Conservation (phyloP, 148 eudicot species). For the Camellia granthamiana region DNA sequence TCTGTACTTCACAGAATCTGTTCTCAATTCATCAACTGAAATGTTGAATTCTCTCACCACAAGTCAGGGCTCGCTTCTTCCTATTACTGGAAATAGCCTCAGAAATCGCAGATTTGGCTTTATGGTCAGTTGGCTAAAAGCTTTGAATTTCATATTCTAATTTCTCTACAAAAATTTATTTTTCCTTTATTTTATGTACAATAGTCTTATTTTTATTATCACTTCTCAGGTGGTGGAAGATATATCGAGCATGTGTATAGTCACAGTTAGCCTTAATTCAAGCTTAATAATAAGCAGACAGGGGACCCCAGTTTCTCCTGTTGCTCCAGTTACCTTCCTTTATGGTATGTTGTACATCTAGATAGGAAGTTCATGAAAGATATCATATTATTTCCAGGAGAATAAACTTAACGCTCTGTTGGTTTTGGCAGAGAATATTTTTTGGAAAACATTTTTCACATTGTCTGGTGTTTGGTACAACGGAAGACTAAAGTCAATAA, state of each 20-base stretch:
- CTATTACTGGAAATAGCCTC: constrained; percentile 53
- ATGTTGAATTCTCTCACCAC: constrained; percentile 48
- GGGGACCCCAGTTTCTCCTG: constrained; percentile 73
- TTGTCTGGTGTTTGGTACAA: too few species aligned
- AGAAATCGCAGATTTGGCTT: constrained; percentile 75
- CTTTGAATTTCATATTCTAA: background rate
- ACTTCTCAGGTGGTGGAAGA: constrained; percentile 56
- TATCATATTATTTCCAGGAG: background rate
- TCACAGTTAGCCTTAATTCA: constrained; percentile 61
- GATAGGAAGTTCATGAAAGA: background rate
- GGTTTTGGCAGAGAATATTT: too few species aligned
- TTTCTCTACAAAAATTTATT: background rate
- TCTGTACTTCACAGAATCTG: constrained; percentile 78
- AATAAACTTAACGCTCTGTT: background rate
- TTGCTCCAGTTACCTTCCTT: constrained; percentile 76
- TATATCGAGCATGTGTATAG: constrained; percentile 46
- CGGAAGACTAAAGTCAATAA: too few species aligned
- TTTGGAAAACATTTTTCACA: too few species aligned
- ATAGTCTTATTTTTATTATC: background rate
- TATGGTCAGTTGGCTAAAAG: constrained; percentile 41
- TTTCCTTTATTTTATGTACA: background rate
- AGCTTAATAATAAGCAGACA: constrained; percentile 60
- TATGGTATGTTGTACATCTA: constrained; percentile 49
- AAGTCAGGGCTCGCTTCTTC: constrained; percentile 64
- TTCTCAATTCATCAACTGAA: constrained; percentile 70